Base-by-base conservation (phyloP, 208 protist species). In the Leishmania aethiopica region DNA sequence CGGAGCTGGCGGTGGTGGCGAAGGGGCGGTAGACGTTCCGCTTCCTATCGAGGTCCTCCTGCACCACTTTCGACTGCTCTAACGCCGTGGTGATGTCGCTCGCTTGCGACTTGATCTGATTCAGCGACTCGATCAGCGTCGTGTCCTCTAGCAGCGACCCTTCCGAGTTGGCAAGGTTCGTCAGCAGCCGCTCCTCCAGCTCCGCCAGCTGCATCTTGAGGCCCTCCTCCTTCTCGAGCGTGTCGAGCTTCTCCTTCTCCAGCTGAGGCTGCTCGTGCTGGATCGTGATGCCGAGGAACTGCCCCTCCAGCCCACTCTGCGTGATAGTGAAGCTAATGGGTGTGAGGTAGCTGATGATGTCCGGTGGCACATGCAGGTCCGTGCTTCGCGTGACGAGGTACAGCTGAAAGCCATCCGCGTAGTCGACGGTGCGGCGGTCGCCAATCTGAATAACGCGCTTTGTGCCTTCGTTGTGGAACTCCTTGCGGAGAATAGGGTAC, bases 271-370 rank as follows among this genome's bases (percentile, higher is more conserved):
- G 96, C 91, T 99, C 99, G 83, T 99, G 91, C 85, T 99, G 92
- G 72, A 99, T 97, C 13, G 98, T 99, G 35, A 98, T 81, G 25
- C 95, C 94, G 47, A 99, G 91, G 74, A 99, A 97, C 89, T 99
- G 99, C n/a, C 96, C 97, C 81, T 99, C 97, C 49, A 99, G 89
- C 3, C 98, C 98, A 72, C 96, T 97, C n/a, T 94, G 85, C 17
- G 99, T 99, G 69, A 99, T 98, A 51, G 97, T 97, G 87, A 99
- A 99, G 91, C 99, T 99, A 60, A 99, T 90, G 22, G 93, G 92
- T 1, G 96, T 98, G 45, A 99, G 83, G 80, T 99, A 91, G 83
- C 98, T 92, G 19, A 91, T 62, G 45, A 96, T 93, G 88, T 99
- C 98, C 8, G 98, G 97, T 7, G 97, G 89, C 45, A 99, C 90